Evolutionary conservation across 169 alveolate species (phyloP).

Genomic region (Plasmodium inui): DNA sequence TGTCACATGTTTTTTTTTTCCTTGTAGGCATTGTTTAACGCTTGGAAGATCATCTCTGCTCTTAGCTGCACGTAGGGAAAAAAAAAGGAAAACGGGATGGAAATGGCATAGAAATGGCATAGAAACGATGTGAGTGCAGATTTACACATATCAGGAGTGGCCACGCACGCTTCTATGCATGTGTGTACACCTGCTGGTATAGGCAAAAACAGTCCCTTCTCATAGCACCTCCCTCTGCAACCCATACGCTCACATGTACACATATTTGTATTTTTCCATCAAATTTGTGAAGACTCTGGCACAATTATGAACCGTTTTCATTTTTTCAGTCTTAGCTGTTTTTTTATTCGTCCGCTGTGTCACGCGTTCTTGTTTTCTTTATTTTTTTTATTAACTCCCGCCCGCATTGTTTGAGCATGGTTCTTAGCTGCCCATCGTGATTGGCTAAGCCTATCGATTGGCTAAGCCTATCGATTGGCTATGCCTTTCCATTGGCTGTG

Average conservation of each 20-base stretch:
- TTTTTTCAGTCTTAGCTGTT: neutral
- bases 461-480: neutral
- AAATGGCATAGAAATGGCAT: neutral
- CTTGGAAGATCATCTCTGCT: slow-evolving; percentile 76
- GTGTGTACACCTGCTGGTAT: neutral
- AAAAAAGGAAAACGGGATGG: neutral
- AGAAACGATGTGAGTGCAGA: neutral
- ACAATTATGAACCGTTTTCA: neutral
- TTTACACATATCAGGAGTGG: neutral
- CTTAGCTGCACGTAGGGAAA: slow-evolving; percentile 40
- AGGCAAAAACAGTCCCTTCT: neutral
- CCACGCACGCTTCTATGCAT: neutral
- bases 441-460: neutral
- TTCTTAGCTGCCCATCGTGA: neutral
- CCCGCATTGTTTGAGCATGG: neutral
- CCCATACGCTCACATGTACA: neutral
- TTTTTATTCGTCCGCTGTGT: neutral
- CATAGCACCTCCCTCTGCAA: neutral
- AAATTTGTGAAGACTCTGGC: neutral
- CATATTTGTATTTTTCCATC: neutral
- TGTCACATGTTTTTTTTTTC: slow-evolving; percentile 25
- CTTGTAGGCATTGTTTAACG: slow-evolving; percentile 72
- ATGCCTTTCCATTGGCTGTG: neutral
- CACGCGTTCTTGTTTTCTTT: neutral
- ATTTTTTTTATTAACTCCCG: neutral